These are phyloP conservation scores for Syncephalastrum racemosum DNA, from an alignment of 371 early-diverging fungal genomes.

Conservation along the genomic window DNA sequence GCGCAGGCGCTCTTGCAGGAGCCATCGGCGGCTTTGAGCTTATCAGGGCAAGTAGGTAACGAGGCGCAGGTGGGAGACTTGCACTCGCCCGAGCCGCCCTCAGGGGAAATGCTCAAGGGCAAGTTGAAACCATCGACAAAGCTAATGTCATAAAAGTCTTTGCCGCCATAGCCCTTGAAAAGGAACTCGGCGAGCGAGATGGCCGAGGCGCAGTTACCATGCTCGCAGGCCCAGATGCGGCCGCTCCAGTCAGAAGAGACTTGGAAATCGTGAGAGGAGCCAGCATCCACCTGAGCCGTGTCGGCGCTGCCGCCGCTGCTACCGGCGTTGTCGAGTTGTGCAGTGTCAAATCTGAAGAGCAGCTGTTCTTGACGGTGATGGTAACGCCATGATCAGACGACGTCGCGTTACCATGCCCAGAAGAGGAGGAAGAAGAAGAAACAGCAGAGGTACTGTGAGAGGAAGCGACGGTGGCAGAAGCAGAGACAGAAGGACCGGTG, in stretches of 20 bases:
- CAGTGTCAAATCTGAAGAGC: slow-evolving; percentile 22
- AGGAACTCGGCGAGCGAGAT: slow-evolving; percentile 38
- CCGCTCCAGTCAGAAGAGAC: slow-evolving; percentile 32
- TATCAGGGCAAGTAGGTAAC: slow-evolving; percentile 36
- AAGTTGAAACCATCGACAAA: slow-evolving; percentile 44
- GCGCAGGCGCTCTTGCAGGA: slow-evolving; percentile 32
- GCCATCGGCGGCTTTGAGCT: slow-evolving; percentile 26
- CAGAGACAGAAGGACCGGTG: neutral
- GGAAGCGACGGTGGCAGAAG: neutral
- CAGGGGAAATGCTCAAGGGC: slow-evolving; percentile 23
- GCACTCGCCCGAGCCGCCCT: slow-evolving; percentile 19
- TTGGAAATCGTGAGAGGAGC: slow-evolving; percentile 16
- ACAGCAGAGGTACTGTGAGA: neutral
- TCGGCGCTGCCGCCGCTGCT: slow-evolving; percentile 7
- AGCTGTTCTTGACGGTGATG: slow-evolving; percentile 43
- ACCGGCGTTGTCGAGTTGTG: slow-evolving; percentile 34
- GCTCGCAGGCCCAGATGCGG: slow-evolving; percentile 37
- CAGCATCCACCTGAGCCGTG: slow-evolving; percentile 15
- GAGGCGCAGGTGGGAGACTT: slow-evolving; percentile 26
- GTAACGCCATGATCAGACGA: slow-evolving; percentile 15
- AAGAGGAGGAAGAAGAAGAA: neutral
- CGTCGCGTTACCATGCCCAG: neutral
- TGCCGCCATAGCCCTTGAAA: slow-evolving; percentile 15
- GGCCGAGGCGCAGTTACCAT: slow-evolving; percentile 14
- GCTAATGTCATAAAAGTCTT: slow-evolving; percentile 37